Evolutionary conservation across 148 eudicot genomes (phyloP), one percentile per base, ranked within the genome.

Genomic region (Euryodendron excelsum): DNA sequence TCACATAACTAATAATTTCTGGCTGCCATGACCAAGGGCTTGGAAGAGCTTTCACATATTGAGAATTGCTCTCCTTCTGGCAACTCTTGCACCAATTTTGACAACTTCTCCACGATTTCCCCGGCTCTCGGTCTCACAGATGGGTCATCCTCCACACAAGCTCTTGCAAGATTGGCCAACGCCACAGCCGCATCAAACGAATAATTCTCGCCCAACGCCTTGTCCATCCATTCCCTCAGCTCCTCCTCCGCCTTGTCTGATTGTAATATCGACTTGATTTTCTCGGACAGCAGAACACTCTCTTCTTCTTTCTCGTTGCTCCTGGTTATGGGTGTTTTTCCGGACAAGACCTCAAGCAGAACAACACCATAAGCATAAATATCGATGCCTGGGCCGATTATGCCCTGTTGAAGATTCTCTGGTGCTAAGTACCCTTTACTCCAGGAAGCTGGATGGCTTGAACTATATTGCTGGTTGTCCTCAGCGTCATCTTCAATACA

Each of bases 381-480:
- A 52, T 94, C 96, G 18, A 79, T 78, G 63, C 82, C 82, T 0
- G 93, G 87, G 5, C 91, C 60, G 30, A 78, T 60, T 0, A 23
- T 48, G 23, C 89, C 87, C 9, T 86, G 66, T 21, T 70, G 70
- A 3, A 81, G 37, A 64, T 71, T 86, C 82, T 95, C 98, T 0
- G 98, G 98, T 9, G 97, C 97, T 61, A 90, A 79, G 87, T 94
- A 94, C 47, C 91, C 97, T 83, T 83, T 86, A 71, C 36, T 81
- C 94, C 94, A 89, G n/a, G n/a, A n/a, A n/a, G n/a, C n/a, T n/a
- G n/a, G n/a, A n/a, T n/a, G n/a, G n/a, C n/a, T n/a, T n/a, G n/a
- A n/a, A n/a, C n/a, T n/a, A 0, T 81, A 82, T 0, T 87, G 83
- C 23, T 81, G n/a, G n/a, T n/a, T 83, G 55, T 87, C 77, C 17